Base-by-base conservation (phyloP, 306 rosid species). In the Gynostemma pentaphyllum region DNA sequence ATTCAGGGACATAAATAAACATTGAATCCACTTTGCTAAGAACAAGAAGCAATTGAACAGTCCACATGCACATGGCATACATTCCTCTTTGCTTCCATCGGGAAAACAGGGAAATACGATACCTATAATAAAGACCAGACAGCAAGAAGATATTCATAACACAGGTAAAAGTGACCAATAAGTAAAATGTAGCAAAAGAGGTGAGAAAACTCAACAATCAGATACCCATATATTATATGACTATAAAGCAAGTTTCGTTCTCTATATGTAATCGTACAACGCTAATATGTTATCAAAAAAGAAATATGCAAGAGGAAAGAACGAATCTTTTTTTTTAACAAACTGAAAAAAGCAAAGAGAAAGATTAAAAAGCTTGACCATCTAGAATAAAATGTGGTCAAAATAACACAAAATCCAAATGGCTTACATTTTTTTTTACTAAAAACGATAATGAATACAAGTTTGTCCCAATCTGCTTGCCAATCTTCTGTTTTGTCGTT, bases 21-120 rank as follows among this genome's bases (percentile, higher is more conserved):
- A 92, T 72, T 0, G 84, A 79, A 78, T 86, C 95, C 80, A 80
- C 74, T 82, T 86, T 92, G 83, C 96, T 86, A 59, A 92, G 86
- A 75, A 82, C 87, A 77, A 92, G 78, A 70, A 92, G 83, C 85
- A 92, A 77, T 76, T 92, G 96, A 62, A 88, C 95, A 73, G 94
- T 83, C 98, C 96, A 92, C 84, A 88, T 76, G 87, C 98, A 92
- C 77, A 79, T 73, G 67, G 98, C 98, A 78, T 84, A 92, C 98
- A 92, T 92, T 75, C 95, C 98, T 79, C 98, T 81, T 75, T 82
- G 98, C 81, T 92, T 92, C 96, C 98, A 88, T 66, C 78, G 77
- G 28, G 96, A 82, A 76, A 72, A 81, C 41, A 92, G 68, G 61
- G 94, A 79, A 67, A 92, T 78, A 9, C 96, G 95, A 69, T 79